phyloP scores from a whole-genome alignment of 2,329 filamentous ascomycete genomes.

The Lachnum nothofagi region DNA sequence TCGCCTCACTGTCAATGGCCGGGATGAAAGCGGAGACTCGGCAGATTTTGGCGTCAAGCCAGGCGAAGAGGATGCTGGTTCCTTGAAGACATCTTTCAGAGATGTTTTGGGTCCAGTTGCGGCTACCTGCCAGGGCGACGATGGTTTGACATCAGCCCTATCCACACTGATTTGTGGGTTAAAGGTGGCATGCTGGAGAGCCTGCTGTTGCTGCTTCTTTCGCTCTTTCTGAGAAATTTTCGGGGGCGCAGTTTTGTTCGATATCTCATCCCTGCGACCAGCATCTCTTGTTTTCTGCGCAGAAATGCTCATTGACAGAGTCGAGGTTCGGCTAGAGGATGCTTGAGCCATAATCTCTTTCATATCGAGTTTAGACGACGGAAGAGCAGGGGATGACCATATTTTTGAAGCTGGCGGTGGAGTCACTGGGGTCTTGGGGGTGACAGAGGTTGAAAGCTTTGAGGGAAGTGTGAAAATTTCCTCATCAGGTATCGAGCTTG shows the following conservation, averaged over 20 bases:
- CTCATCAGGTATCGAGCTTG: constrained; percentile 8
- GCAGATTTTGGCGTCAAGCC: constrained; percentile 26
- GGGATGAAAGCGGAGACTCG: constrained; percentile 22
- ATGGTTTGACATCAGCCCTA: constrained; percentile 35
- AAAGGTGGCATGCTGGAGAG: constrained; percentile 35
- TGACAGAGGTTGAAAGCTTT: not conserved
- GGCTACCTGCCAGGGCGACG: constrained; percentile 63
- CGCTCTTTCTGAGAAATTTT: constrained; percentile 90
- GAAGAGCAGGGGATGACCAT: constrained; percentile 30
- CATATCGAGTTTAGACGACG: constrained; percentile 44
- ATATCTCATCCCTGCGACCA: not conserved
- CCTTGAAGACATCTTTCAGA: constrained; percentile 45
- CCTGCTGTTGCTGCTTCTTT: constrained; percentile 70
- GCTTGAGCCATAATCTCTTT: constrained; percentile 78
- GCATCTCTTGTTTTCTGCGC: constrained; percentile 40
- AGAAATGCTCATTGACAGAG: constrained; percentile 49
- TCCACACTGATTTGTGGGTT: constrained; percentile 44
- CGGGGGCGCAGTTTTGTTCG: constrained; percentile 31
- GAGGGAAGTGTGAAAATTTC: constrained; percentile 4
- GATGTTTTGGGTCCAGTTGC: constrained; percentile 44
- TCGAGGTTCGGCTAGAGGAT: constrained; percentile 44
- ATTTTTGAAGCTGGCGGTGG: constrained; percentile 18
- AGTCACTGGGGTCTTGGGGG: constrained; percentile 1
- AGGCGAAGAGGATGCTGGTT: constrained; percentile 28
- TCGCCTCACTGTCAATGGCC: constrained; percentile 39